Percentiles rank a stretch among this genome's conserved stretches.
These are phyloP conservation scores for Lepiota subincarnata DNA, from an alignment of 768 basidiomycete species.

Conservation along the genomic window DNA sequence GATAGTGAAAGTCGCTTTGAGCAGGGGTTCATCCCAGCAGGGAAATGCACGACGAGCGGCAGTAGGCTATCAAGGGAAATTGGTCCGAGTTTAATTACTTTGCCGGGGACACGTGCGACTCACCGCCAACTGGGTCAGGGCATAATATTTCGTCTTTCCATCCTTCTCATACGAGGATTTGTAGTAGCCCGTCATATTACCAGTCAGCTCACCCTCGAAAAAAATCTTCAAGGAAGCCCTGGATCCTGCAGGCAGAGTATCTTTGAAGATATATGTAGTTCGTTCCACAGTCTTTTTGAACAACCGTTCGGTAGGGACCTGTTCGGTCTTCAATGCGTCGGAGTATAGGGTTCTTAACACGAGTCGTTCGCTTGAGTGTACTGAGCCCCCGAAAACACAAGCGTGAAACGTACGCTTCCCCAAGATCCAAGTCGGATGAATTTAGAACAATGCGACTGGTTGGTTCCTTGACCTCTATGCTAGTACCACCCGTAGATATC, in stretches of 20 bases:
- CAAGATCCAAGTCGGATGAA: conserved; percentile 53
- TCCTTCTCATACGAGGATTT: conserved; percentile 59
- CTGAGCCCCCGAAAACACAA: not conserved
- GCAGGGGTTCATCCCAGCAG: conserved; percentile 89
- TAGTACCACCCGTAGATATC: conserved; percentile 21
- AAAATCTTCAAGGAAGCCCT: conserved; percentile 66
- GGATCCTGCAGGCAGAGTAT: conserved; percentile 59
- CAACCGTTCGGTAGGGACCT: conserved; percentile 37
- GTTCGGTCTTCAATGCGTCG: conserved; percentile 46
- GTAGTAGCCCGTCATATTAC: conserved; percentile 83
- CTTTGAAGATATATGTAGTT: conserved; percentile 54
- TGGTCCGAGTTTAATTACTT: not conserved
- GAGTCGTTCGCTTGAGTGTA: not conserved
- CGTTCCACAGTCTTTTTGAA: conserved; percentile 65
- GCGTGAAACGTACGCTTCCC: conserved; percentile 37
- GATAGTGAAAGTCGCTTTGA: conserved; percentile 80
- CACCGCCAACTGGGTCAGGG: conserved; percentile 89
- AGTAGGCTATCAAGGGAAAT: conserved; percentile 61
- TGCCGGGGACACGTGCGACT: conserved; percentile 3
- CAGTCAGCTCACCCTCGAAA: conserved; percentile 66
- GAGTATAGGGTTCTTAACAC: conserved; percentile 44
- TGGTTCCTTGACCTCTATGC: conserved; percentile 59
- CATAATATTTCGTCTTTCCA: conserved; percentile 62
- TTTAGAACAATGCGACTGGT: conserved; percentile 67
- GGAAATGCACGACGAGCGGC: conserved; percentile 81